Percentiles rank a stretch among this genome's conserved stretches.
Evolutionary conservation across 352 stramenopile genomes (phyloP).

Genomic region (Globisporangium barbulae): DNA sequence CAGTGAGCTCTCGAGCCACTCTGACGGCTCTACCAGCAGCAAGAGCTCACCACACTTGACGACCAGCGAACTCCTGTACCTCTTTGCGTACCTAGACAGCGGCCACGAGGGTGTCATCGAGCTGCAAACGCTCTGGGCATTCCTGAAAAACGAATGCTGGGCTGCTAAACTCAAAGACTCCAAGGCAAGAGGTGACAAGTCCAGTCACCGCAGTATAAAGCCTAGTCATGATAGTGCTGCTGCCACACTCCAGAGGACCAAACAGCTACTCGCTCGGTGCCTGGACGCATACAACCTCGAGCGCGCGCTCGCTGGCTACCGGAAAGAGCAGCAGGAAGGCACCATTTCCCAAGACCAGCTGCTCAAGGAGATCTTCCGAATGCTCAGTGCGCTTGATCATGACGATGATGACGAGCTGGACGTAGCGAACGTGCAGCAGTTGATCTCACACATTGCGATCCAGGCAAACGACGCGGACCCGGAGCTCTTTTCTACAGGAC

Average conservation of each 20-base stretch:
- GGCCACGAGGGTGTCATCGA: constrained; percentile 21
- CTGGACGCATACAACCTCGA: constrained; percentile 31
- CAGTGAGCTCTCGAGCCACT: constrained; percentile 13
- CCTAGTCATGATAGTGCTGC: neutral
- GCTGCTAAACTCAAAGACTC: neutral
- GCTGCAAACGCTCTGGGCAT: constrained; percentile 25
- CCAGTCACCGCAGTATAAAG: neutral
- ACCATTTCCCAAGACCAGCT: constrained; percentile 14
- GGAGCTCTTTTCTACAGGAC: neutral
- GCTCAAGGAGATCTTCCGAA: constrained; percentile 1
- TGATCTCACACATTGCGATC: neutral
- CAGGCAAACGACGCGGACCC: constrained; percentile 4
- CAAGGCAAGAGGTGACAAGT: neutral
- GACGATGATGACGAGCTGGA: neutral
- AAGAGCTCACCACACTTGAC: constrained; percentile 5
- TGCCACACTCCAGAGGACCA: constrained; percentile 6
- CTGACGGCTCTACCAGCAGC: neutral
- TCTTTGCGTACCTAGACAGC: constrained; percentile 29
- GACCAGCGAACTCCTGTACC: constrained; percentile 31
- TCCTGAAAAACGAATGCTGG: constrained; percentile 29
- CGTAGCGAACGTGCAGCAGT: constrained; percentile 6
- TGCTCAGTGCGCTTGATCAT: neutral
- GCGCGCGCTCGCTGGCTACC: constrained; percentile 8
- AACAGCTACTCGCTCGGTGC: constrained; percentile 16
- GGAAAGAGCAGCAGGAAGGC: neutral